These are phyloP conservation scores for Coemansia sp. DNA, from an alignment of 192 early-diverging fungal genomes.

Conservation along the genomic window DNA sequence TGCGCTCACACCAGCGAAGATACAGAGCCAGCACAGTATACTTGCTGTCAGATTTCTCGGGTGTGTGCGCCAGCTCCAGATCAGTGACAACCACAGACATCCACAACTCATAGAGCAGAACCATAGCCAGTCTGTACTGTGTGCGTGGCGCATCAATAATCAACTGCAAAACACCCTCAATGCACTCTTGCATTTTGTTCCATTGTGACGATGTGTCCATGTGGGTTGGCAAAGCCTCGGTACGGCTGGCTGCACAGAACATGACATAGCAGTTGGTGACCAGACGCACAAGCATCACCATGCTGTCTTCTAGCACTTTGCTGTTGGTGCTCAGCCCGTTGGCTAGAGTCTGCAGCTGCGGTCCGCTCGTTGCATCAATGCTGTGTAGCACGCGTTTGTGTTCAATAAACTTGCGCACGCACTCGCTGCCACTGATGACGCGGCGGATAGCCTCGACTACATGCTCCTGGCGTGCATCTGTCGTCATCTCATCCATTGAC, in stretches of 20 bases:
- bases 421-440: conserved; percentile 13
- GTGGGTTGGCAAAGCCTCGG: neutral
- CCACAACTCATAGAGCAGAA: conserved; percentile 51
- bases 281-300: conserved; percentile 46
- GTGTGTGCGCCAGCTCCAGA: conserved; percentile 21
- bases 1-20: conserved; percentile 40
- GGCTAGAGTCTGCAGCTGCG: conserved; percentile 2
- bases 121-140: conserved; percentile 32
- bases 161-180: conserved; percentile 25
- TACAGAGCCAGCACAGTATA: conserved; percentile 33
- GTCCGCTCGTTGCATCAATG: neutral
- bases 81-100: conserved; percentile 40
- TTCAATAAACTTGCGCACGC: conserved; percentile 26
- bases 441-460: conserved; percentile 27
- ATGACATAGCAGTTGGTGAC: conserved; percentile 43
- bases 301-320: conserved; percentile 44
- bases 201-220: conserved; percentile 1
- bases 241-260: neutral
- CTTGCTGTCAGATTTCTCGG: conserved; percentile 1
- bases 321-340: conserved; percentile 44
- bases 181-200: conserved; percentile 25
- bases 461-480: conserved; percentile 13
- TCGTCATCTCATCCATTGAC: conserved; percentile 9
- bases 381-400: conserved; percentile 17
- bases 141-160: conserved; percentile 29